These are phyloP conservation scores for Rhododendron williamsianum DNA, from an alignment of 148 eudicot genomes.

Conservation along the genomic window DNA sequence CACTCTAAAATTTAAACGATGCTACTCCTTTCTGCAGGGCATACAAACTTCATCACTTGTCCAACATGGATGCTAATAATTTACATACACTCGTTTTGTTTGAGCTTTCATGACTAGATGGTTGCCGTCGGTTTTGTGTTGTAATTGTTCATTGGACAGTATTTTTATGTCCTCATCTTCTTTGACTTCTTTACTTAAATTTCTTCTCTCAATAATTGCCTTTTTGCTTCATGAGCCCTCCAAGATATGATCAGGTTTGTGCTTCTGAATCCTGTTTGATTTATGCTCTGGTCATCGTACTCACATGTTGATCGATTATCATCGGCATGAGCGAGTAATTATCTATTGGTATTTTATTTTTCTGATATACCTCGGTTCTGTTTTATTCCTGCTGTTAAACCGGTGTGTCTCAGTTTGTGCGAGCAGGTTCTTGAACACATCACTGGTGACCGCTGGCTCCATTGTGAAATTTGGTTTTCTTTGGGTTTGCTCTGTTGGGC, in stretches of 20 bases:
- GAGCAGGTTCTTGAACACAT: not conserved
- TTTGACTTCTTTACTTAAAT: not conserved
- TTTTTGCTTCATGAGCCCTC: not conserved
- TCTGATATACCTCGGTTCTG: not conserved
- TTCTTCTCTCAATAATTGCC: not conserved
- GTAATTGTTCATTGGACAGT: not conserved
- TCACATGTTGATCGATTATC: not conserved
- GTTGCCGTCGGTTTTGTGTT: not conserved
- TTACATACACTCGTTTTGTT: not conserved
- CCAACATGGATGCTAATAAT: not conserved
- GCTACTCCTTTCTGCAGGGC: not conserved
- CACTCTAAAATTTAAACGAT: too few species aligned
- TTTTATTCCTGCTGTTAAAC: not conserved
- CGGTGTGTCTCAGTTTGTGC: not conserved
- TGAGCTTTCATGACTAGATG: not conserved
- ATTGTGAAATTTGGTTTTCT: not conserved
- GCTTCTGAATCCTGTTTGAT: conserved; percentile 2
- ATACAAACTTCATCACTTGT: not conserved
- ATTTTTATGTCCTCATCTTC: not conserved
- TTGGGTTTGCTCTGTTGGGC: not conserved
- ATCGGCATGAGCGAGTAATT: not conserved
- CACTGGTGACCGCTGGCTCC: not conserved
- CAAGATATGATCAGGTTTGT: not conserved
- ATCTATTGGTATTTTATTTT: not conserved
- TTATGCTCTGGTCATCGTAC: not conserved